phyloP scores from a whole-genome alignment of 1,284 basidiomycete species.

The Sporisorium scitamineum region DNA sequence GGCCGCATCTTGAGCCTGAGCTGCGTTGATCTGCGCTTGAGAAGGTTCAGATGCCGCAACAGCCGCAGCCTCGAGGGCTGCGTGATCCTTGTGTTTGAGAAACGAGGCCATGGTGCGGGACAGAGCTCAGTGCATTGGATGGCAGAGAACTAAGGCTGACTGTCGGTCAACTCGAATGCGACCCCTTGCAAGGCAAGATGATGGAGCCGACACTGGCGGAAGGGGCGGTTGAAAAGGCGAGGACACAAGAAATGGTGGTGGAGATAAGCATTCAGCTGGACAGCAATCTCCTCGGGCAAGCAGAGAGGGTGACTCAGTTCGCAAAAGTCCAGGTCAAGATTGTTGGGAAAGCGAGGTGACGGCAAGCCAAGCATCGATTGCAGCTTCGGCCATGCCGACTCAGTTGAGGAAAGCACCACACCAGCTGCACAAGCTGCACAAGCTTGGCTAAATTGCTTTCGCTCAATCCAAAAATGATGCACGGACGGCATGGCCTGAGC shows the following conservation, averaged over 20 bases:
- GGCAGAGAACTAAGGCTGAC: neutral
- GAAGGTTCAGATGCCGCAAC: constrained; percentile 11
- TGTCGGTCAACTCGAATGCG: neutral
- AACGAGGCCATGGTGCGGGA: constrained; percentile 27
- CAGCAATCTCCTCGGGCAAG: too few species aligned
- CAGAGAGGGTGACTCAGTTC: neutral
- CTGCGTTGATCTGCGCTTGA: constrained; percentile 40
- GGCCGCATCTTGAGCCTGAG: constrained; percentile 41
- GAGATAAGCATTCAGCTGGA: neutral
- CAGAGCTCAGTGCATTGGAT: constrained; percentile 10
- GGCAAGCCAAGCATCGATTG: neutral
- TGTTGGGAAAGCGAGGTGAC: neutral
- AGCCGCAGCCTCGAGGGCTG: constrained; percentile 13
- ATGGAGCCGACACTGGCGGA: neutral
- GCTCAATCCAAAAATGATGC: too few species aligned
- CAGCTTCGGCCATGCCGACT: constrained; percentile 6
- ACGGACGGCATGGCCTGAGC: constrained; percentile 7
- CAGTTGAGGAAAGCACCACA: neutral
- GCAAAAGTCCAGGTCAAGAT: neutral
- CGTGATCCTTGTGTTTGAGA: constrained; percentile 44
- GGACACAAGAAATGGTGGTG: neutral
- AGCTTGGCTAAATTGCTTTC: too few species aligned
- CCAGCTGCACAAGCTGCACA: constrained; percentile 2
- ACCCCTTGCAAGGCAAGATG: neutral
- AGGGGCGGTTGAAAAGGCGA: neutral